Percentiles rank a stretch among this genome's conserved stretches.
Evolutionary conservation across 2,329 filamentous ascomycete genomes (phyloP).

Genomic region (Thyridium curvatum): DNA sequence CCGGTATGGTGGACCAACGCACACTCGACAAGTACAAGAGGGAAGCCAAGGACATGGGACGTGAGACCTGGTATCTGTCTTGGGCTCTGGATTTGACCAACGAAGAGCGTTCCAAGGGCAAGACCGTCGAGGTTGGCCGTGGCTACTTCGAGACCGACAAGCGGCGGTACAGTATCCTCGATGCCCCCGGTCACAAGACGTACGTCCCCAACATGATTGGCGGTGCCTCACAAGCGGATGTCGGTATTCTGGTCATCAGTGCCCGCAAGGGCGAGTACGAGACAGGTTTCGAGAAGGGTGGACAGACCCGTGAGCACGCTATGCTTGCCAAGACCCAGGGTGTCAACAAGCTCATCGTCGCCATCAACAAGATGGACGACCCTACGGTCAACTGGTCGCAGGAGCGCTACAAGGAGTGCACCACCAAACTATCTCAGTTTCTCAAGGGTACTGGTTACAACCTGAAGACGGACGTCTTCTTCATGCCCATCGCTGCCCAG

Average conservation of each 20-base stretch:
- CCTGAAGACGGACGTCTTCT: slow-evolving; percentile 84
- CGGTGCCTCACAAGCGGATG: slow-evolving; percentile 85
- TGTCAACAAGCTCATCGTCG: slow-evolving; percentile 92
- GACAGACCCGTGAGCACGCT: slow-evolving; percentile 85
- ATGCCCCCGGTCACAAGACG: slow-evolving; percentile 95
- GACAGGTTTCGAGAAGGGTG: slow-evolving; percentile 93
- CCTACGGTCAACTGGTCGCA: slow-evolving; percentile 93
- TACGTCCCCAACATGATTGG: slow-evolving; percentile 99
- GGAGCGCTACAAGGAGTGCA: slow-evolving; percentile 88
- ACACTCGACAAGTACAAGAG: slow-evolving; percentile 98
- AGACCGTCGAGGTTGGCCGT: slow-evolving; percentile 94
- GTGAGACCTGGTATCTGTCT: slow-evolving; percentile 97
- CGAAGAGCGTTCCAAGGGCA: slow-evolving; percentile 92
- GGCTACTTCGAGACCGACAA: slow-evolving; percentile 97
- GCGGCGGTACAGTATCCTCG: slow-evolving; percentile 90
- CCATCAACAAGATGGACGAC: slow-evolving; percentile 99
- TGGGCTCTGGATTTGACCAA: slow-evolving; percentile 97
- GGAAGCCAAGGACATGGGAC: slow-evolving; percentile 91
- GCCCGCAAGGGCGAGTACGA: slow-evolving; percentile 98
- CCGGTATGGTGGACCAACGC: slow-evolving; percentile 98
- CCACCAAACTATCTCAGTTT: slow-evolving; percentile 78
- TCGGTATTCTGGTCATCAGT: slow-evolving; percentile 92
- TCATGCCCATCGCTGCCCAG: slow-evolving; percentile 95
- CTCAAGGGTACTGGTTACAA: slow-evolving; percentile 92
- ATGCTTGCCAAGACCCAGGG: slow-evolving; percentile 97